Conservation (phyloP, 768 basidiomycete species). For the Suillus weaverae region DNA sequence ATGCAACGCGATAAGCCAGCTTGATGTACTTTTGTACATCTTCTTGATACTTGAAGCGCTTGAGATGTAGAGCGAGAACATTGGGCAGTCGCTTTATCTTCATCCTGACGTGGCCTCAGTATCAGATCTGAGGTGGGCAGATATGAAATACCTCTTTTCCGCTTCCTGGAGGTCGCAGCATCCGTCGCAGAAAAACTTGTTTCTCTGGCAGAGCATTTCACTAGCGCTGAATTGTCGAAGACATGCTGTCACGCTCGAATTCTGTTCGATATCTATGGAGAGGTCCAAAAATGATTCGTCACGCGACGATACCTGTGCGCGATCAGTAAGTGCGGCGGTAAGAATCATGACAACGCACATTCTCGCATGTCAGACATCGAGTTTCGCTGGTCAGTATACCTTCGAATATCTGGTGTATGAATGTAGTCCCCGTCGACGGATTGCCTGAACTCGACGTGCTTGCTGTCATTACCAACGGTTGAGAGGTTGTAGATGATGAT, state of each 20-base stretch:
- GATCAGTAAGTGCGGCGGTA: conserved; percentile 15
- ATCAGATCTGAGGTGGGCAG: not conserved
- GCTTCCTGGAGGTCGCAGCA: conserved; percentile 98
- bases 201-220: conserved; percentile 97
- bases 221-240: conserved; percentile 95
- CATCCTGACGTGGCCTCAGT: conserved; percentile 61
- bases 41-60: conserved; percentile 99
- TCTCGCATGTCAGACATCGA: conserved; percentile 96
- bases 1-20: conserved; percentile 93
- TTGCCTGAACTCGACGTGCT: conserved; percentile 49
- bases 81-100: conserved; percentile 98
- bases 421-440: conserved; percentile 57
- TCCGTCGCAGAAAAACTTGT: conserved; percentile 98
- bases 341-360: conserved; percentile 50
- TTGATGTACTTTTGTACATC: conserved; percentile 89
- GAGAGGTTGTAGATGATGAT: conserved; percentile 50
- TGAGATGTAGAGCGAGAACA: conserved; percentile 91
- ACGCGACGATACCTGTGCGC: conserved; percentile 76
- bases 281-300: conserved; percentile 97
- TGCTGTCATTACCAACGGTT: conserved; percentile 40
- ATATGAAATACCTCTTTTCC: conserved; percentile 74
- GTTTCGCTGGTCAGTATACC: conserved; percentile 96
- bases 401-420: conserved; percentile 92
- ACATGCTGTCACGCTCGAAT: conserved; percentile 94
- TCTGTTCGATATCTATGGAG: conserved; percentile 99